A percentile compares a stretch with the other conserved stretches of the same genome.
Evolutionary conservation across 2,329 filamentous ascomycete genomes (phyloP).

Genomic region (Monilinia polystroma): DNA sequence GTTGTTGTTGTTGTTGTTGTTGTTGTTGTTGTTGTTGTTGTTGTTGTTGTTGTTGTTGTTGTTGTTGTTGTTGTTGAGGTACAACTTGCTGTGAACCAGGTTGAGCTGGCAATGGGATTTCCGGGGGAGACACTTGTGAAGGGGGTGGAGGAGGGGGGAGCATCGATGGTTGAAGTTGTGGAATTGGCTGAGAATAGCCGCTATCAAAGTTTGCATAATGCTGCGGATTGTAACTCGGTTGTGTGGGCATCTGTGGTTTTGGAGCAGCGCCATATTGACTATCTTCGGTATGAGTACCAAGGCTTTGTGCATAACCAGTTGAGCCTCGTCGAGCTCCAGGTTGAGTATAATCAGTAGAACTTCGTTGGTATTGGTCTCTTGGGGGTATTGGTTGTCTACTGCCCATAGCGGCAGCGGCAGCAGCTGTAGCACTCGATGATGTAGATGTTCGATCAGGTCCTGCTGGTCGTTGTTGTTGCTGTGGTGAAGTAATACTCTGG

Average conservation of each 20-base stretch:
- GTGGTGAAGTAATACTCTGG: conserved; percentile 48
- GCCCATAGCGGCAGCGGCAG: conserved; percentile 49
- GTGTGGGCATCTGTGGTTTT: conserved; percentile 47
- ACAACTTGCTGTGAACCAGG: conserved; percentile 39
- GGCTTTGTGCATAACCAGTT: conserved; percentile 30
- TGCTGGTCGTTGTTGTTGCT: conserved; percentile 45
- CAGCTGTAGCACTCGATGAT: conserved; percentile 54
- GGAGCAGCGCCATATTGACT: conserved; percentile 35
- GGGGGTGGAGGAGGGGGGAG: conserved; percentile 33
- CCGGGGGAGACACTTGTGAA: conserved; percentile 37
- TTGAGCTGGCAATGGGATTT: conserved; percentile 22
- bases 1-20: conserved; percentile 39
- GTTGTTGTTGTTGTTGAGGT: conserved; percentile 30
- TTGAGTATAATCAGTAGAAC: conserved; percentile 36
- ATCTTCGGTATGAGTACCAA: conserved; percentile 34
- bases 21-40: conserved; percentile 41
- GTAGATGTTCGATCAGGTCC: conserved; percentile 54
- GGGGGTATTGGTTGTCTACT: conserved; percentile 39
- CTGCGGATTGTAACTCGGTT: conserved; percentile 73
- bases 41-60: conserved; percentile 39
- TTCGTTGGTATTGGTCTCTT: conserved; percentile 34
- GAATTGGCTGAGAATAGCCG: conserved; percentile 47
- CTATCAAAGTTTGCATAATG: conserved; percentile 67
- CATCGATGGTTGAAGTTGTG: conserved; percentile 34
- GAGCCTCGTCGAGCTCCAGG: conserved; percentile 27